Base-by-base conservation (phyloP, 306 rosid species). In the Lathyrus tuberosus region DNA sequence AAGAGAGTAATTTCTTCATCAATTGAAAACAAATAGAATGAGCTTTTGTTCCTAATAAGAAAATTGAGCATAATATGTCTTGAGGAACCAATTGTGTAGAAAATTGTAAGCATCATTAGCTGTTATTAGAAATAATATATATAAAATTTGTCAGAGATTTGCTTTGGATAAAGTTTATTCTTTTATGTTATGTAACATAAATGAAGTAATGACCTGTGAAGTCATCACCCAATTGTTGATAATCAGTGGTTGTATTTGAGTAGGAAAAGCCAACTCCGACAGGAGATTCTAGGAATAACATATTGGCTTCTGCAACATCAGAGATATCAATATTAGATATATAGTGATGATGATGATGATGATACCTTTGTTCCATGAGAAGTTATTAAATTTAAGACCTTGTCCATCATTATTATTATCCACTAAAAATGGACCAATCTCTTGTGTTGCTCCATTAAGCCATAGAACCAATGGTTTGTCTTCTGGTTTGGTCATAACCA, bases 401-500 rank as follows among this genome's bases (percentile, higher is more conserved):
- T 84, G 67, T 16, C 95, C 90, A 84, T 86, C 76, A 54, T 62
- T 80, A 70, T 84, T 88, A 51, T 62, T 80, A 74, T 85, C 91
- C 86, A 92, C 95, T 86, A 89, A 64, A 81, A 92, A 92, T 56
- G 98, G 98, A 71, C 98, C 98, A 80, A 92, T 92, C 87, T 92
- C 98, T 62, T 92, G 98, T 79, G 96, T 92, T 84, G 98, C 98
- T 75, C 98, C 98, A 80, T 92, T 92, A 31, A 92, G 98, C 98
- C 98, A 92, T 47, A 92, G 70, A 5, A 92, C 96, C 78, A 92
- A 86, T 63, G 98, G 98, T 64, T 86, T 89, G 17, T 77, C 77
- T 40, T 84, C 80, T 17, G 98, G 83, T 5, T 69, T 62, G 70
- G 87, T 48, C 6, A 85, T 86, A 84, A n/a, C 98, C 96, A 64